Evolutionary conservation across 306 rosid genomes (phyloP).

Genomic region (Cicer judaicum): DNA sequence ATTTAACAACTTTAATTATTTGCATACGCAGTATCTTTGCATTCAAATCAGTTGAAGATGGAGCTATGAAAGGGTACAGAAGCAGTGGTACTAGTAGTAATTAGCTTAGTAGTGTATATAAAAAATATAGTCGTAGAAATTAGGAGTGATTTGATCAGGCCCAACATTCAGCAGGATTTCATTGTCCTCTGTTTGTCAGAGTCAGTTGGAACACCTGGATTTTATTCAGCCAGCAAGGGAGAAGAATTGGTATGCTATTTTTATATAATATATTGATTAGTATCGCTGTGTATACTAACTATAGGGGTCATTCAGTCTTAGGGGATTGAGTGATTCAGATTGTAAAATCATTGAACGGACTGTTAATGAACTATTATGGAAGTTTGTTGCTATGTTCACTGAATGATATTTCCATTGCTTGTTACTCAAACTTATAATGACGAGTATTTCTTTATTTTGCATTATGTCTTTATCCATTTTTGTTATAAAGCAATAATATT

Average conservation of each 20-base stretch:
- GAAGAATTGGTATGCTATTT: slow-evolving; percentile 57
- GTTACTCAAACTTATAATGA: slow-evolving; percentile 8
- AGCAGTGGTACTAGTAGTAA: slow-evolving; percentile 52
- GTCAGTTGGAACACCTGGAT: slow-evolving; percentile 54
- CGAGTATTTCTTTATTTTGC: slow-evolving; percentile 8
- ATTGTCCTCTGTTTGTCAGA: slow-evolving; percentile 58
- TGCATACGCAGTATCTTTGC: slow-evolving; percentile 77
- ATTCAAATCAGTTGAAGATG: slow-evolving; percentile 88
- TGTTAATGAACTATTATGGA: slow-evolving; percentile 42
- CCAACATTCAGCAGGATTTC: slow-evolving; percentile 57
- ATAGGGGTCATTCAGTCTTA: slow-evolving; percentile 60
- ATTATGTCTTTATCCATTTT: neutral
- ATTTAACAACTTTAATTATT: slow-evolving; percentile 40
- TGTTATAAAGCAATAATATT: neutral
- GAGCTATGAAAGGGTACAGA: slow-evolving; percentile 65
- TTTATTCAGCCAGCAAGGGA: slow-evolving; percentile 63
- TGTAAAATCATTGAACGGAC: slow-evolving; percentile 63
- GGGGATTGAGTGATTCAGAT: slow-evolving; percentile 58
- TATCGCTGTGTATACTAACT: slow-evolving; percentile 56
- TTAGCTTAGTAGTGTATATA: slow-evolving; percentile 77
- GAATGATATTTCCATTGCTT: slow-evolving; percentile 28
- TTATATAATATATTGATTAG: slow-evolving; percentile 45
- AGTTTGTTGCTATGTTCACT: slow-evolving; percentile 46
- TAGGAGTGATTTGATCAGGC: slow-evolving; percentile 60
- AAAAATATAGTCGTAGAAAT: slow-evolving; percentile 65